These are phyloP conservation scores for Gossypium stocksii DNA, from an alignment of 345 rosid species.

Conservation along the genomic window DNA sequence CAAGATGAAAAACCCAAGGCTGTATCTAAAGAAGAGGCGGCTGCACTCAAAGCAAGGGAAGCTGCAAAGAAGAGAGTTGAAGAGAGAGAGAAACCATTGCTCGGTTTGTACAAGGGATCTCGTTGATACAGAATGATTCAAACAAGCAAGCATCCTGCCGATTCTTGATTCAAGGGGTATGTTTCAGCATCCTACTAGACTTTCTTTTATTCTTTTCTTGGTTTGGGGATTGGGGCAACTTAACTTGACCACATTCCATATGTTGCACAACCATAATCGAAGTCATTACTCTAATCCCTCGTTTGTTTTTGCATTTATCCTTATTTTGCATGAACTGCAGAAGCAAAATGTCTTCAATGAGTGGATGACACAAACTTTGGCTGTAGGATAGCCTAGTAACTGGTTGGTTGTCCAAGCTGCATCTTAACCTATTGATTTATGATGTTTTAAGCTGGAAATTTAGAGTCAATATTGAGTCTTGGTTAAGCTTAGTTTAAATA, in stretches of 20 bases:
- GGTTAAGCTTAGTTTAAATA: background rate
- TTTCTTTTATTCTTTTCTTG: background rate
- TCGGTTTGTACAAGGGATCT: conserved; percentile 69
- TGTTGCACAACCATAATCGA: background rate
- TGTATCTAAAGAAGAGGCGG: conserved; percentile 64
- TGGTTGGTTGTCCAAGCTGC: background rate
- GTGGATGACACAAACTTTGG: background rate
- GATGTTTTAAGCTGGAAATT: background rate
- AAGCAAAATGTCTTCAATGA: background rate
- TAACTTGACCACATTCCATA: background rate
- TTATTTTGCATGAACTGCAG: background rate
- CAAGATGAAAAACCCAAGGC: conserved; percentile 58
- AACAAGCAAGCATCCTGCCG: conserved; percentile 4
- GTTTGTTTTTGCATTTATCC: background rate
- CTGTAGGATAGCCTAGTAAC: background rate
- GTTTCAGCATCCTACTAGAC: conserved; percentile 10
- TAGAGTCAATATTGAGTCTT: background rate
- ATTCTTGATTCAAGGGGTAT: conserved; percentile 16
- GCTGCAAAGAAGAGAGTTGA: conserved; percentile 94
- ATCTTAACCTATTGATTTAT: background rate
- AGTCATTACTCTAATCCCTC: background rate
- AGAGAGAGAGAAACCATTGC: conserved; percentile 79
- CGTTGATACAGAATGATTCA: conserved; percentile 36
- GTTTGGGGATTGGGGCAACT: background rate
- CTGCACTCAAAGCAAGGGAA: conserved; percentile 88